phyloP scores from a whole-genome alignment of 164 flowering plant genomes.

The Nymphaea colorata region DNA sequence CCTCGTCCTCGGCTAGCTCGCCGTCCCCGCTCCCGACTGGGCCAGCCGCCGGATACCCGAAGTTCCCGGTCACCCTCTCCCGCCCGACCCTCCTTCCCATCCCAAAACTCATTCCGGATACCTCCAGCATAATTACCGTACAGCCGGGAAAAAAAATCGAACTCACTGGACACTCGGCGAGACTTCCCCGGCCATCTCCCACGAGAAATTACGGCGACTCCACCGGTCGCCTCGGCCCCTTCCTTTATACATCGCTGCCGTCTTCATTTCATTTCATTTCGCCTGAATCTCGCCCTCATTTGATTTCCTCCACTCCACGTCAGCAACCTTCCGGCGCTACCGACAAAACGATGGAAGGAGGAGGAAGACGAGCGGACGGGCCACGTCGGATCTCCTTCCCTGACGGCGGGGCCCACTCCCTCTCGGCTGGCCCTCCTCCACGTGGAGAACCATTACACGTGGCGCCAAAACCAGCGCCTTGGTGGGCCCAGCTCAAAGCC shows the following conservation, averaged over 20 bases:
- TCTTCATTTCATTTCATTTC: constrained; percentile 1
- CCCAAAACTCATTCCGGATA: neutral
- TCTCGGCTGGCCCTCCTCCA: neutral
- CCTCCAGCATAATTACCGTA: constrained; percentile 2
- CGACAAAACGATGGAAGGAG: neutral
- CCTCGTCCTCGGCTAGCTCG: constrained; percentile 22
- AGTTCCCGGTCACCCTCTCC: constrained; percentile 9
- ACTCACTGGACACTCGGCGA: neutral
- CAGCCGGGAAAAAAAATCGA: neutral
- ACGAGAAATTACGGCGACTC: neutral
- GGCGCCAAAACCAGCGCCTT: neutral
- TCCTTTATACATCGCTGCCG: neutral
- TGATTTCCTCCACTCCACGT: neutral
- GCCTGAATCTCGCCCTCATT: neutral
- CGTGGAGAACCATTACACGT: neutral
- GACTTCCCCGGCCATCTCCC: neutral
- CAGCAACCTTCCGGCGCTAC: neutral
- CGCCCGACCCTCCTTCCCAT: constrained; percentile 18
- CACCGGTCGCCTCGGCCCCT: neutral
- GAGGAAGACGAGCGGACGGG: neutral
- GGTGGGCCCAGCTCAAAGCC: neutral
- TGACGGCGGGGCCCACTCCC: neutral
- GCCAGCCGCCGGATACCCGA: constrained; percentile 5
- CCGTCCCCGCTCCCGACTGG: constrained; percentile 7
- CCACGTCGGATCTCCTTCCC: neutral